A percentile compares a stretch with the other conserved stretches of the same genome.
These are phyloP conservation scores for Jatropha multifida DNA, from an alignment of 441 rosid genomes.

Conservation along the genomic window DNA sequence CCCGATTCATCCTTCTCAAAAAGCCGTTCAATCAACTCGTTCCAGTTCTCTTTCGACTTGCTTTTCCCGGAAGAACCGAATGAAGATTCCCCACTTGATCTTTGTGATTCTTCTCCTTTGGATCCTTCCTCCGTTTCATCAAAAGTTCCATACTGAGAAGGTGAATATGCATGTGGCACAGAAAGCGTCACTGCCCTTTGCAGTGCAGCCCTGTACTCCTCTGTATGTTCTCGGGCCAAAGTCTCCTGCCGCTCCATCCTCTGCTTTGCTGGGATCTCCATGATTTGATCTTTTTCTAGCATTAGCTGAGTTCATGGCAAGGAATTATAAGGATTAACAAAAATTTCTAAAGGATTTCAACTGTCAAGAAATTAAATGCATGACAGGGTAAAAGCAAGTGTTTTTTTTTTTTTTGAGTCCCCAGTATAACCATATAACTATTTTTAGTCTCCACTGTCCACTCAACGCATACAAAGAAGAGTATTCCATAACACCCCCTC, in stretches of 20 bases:
- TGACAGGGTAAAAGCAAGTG: not conserved
- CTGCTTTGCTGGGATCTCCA: conserved; percentile 77
- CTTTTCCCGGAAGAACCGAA: conserved; percentile 24
- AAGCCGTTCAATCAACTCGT: conserved; percentile 67
- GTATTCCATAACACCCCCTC: not conserved
- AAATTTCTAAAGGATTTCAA: not conserved
- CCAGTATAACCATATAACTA: too few relatives aligned
- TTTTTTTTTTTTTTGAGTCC: too few relatives aligned
- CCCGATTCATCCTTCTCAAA: conserved; percentile 74
- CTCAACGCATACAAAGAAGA: not conserved
- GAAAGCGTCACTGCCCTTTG: conserved; percentile 73
- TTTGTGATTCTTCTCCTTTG: conserved; percentile 24
- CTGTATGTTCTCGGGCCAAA: conserved; percentile 58
- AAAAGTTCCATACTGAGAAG: conserved; percentile 81
- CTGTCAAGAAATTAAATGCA: not conserved
- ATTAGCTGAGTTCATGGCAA: conserved; percentile 45
- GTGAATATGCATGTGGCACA: conserved; percentile 70
- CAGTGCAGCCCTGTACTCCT: conserved; percentile 82
- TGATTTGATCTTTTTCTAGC: conserved; percentile 62
- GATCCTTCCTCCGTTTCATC: conserved; percentile 41
- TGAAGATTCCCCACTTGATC: conserved; percentile 42
- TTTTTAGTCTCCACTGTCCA: too few relatives aligned
- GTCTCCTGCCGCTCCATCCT: conserved; percentile 88
- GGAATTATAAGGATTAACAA: not conserved
- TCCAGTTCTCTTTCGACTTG: conserved; percentile 57